These are phyloP conservation scores for Syncephalastrum racemosum DNA, from an alignment of 371 early-diverging fungal species.

Conservation along the genomic window DNA sequence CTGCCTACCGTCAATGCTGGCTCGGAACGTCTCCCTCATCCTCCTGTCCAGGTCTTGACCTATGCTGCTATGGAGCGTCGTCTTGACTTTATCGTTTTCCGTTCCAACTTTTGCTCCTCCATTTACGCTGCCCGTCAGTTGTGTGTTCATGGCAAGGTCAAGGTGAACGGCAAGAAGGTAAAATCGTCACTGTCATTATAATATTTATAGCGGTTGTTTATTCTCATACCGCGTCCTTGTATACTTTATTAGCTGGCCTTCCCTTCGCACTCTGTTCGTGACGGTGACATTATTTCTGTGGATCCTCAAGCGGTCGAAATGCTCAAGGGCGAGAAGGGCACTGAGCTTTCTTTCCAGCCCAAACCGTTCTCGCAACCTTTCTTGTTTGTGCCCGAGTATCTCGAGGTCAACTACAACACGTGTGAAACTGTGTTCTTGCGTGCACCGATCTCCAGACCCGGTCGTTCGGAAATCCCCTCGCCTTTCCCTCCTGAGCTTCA, in stretches of 20 bases:
- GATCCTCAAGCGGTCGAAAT: constrained; percentile 78
- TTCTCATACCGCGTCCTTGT: not conserved
- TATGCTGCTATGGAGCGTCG: constrained; percentile 91
- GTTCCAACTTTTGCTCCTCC: constrained; percentile 86
- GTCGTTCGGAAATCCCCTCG: constrained; percentile 89
- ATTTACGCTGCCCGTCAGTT: constrained; percentile 83
- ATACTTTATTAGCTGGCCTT: constrained; percentile 48
- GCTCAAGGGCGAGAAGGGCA: constrained; percentile 58
- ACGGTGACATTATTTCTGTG: constrained; percentile 90
- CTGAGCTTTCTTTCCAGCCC: constrained; percentile 69
- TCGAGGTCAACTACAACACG: constrained; percentile 95
- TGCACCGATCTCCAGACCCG: constrained; percentile 84
- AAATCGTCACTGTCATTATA: not conserved
- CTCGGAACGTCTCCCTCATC: constrained; percentile 50
- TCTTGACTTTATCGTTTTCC: constrained; percentile 89
- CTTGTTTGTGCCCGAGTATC: constrained; percentile 94
- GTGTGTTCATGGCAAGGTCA: constrained; percentile 86
- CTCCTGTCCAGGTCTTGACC: constrained; percentile 80
- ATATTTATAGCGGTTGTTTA: not conserved
- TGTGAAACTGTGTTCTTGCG: constrained; percentile 89
- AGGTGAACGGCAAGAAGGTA: constrained; percentile 89
- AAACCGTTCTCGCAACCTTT: constrained; percentile 89
- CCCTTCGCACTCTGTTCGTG: constrained; percentile 80
- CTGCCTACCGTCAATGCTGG: constrained; percentile 71
- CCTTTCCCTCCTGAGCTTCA: constrained; percentile 91